phyloP scores from a whole-genome alignment of 225 moss, liverwort and hornwort species.

The Asterella californica region DNA sequence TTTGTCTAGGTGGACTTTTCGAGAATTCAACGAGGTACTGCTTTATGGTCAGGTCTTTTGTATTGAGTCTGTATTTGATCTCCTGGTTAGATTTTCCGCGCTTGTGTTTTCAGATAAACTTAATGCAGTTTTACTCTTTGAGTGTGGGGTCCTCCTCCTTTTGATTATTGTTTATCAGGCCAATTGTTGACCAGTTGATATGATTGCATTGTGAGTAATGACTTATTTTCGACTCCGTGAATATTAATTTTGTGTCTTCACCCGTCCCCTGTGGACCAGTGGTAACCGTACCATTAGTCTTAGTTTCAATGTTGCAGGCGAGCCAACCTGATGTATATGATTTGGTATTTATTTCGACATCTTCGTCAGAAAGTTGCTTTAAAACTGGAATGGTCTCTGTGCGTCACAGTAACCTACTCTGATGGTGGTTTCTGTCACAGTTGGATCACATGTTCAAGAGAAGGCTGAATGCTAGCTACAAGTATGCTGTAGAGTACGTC shows the following conservation, averaged over 20 bases:
- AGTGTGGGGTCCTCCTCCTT: background rate
- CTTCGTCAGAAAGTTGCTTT: background rate
- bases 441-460: constrained; percentile 98
- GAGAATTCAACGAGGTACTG: constrained; percentile 96
- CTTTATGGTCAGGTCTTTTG: background rate
- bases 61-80: background rate
- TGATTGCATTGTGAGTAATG: background rate
- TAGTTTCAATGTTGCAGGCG: background rate
- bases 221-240: background rate
- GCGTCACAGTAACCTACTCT: background rate
- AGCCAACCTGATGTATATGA: background rate
- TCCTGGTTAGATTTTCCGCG: constrained; percentile 11
- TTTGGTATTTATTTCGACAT: background rate
- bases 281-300: background rate
- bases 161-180: background rate
- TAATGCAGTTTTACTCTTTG: background rate
- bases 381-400: background rate
- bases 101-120: background rate
- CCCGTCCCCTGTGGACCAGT: background rate
- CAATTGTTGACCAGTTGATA: background rate
- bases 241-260: background rate
- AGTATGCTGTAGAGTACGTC: constrained; percentile 87
- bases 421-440: constrained; percentile 34
- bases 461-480: constrained; percentile 82
- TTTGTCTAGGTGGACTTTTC: constrained; percentile 90